Evolutionary conservation across 768 basidiomycete genomes (phyloP), one percentile per base, ranked within the genome.

Genomic region (Hemileccinum rubropunctum): DNA sequence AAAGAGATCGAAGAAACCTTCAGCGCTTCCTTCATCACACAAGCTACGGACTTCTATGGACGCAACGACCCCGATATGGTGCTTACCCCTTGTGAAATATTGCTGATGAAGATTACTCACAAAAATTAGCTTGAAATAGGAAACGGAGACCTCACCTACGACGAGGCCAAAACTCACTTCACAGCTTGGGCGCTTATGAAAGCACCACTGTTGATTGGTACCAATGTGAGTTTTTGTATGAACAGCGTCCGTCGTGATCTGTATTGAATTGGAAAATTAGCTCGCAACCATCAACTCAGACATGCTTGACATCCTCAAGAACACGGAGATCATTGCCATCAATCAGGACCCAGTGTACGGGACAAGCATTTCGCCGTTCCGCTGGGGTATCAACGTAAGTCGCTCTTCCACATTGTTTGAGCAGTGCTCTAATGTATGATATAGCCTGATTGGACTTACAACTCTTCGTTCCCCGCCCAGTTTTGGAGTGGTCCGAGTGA

Each of bases 111-210:
- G 28, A 42, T 57, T 3, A 47, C 53, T 42, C 32, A 56, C 28
- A 39, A 32, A 26, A 39, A 34, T 20, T 13, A 81, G 81, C 75
- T 82, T 42, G 79, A 82, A 74, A 69, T 83, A 28, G 84, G 84
- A 17, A 85, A 86, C 51, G 83, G 81, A 9, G 65, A 77, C 21
- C 67, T 86, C 46, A 81, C 77, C 1, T 77, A 72, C 53, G 81
- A 86, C 9, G 84, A 86, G 66, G 70, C 78, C 18, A 84, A 84
- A 60, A 73, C 81, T 4, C 84, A 86, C 58, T 86, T 85, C 63
- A 86, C 84, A 0, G 81, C 78, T 1, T 86, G 84, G 84, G 81
- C 82, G 12, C 66, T 86, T 23, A 76, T 84, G 76, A 86, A 84
- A 58, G 79, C 80, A 0, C 84, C 84, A 1, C 66, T 86, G 6